phyloP scores from a whole-genome alignment of 176 grass and related monocot genomes.

The Secale cereale region DNA sequence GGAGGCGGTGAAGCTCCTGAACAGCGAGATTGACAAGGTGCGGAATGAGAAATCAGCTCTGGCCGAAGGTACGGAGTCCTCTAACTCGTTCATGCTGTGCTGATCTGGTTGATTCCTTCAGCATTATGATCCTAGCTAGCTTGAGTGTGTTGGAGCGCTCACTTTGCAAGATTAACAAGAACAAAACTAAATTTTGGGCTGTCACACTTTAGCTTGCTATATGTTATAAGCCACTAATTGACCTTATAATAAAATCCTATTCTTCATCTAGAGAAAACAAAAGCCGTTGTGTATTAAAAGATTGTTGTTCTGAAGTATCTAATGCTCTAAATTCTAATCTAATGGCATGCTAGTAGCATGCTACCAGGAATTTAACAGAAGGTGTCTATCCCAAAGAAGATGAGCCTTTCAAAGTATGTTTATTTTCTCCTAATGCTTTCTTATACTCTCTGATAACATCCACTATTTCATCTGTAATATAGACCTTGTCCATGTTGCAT shows the following conservation, averaged over 20 bases:
- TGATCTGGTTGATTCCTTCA: conserved; percentile 14
- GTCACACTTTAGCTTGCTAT: neutral
- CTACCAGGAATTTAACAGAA: conserved; percentile 50
- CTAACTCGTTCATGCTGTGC: neutral
- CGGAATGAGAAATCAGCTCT: conserved; percentile 43
- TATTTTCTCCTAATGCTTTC: conserved; percentile 35
- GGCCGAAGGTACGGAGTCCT: conserved; percentile 35
- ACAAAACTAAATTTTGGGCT: neutral
- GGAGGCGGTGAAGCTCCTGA: conserved; percentile 50
- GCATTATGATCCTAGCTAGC: neutral
- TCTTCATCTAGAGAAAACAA: neutral
- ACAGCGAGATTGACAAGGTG: conserved; percentile 43
- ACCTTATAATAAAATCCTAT: neutral
- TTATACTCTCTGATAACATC: neutral
- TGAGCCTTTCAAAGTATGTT: conserved; percentile 43
- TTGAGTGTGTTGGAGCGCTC: neutral
- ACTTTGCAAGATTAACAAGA: neutral
- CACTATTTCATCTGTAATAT: neutral
- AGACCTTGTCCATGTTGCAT: neutral
- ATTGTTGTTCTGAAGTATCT: conserved; percentile 29
- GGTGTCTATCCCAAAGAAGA: conserved; percentile 39
- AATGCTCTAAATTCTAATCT: conserved; percentile 39
- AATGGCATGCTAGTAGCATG: conserved; percentile 41
- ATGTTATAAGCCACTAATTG: neutral
- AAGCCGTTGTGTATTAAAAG: neutral